Conservation (phyloP, 306 rosid species). For the Quercus mongolica region DNA sequence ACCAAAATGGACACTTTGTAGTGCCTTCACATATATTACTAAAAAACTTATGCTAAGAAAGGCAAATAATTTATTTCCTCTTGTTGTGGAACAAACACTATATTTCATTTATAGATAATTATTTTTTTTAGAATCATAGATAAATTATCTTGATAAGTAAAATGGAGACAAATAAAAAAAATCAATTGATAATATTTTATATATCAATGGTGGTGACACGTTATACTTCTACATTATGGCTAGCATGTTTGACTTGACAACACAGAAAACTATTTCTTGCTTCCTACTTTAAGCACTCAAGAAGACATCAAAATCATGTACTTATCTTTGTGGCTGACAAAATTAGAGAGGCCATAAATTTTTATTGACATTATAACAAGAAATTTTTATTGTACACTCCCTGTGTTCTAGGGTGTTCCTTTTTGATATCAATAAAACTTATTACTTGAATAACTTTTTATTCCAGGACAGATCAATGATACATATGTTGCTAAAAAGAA, state of each 20-base stretch:
- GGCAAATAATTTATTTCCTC: background rate
- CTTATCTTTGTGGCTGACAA: background rate
- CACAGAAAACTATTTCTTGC: background rate
- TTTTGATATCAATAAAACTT: no score
- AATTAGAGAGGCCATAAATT: background rate
- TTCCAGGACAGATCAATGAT: background rate
- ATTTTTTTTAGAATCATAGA: no score
- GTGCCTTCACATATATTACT: background rate
- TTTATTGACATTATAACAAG: background rate
- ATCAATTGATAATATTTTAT: no score
- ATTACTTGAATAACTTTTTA: no score
- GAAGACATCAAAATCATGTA: background rate
- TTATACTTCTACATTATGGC: background rate
- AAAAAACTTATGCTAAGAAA: background rate
- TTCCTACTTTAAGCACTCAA: background rate
- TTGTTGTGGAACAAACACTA: background rate
- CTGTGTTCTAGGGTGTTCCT: no score
- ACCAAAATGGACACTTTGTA: background rate
- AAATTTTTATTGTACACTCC: background rate
- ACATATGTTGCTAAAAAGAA: background rate
- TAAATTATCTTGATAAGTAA: no score
- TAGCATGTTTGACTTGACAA: background rate
- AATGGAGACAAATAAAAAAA: no score
- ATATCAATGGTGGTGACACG: background rate
- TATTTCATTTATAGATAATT: no score